Evolutionary conservation across 345 rosid species (phyloP).

Genomic region (Balakata baccata): DNA sequence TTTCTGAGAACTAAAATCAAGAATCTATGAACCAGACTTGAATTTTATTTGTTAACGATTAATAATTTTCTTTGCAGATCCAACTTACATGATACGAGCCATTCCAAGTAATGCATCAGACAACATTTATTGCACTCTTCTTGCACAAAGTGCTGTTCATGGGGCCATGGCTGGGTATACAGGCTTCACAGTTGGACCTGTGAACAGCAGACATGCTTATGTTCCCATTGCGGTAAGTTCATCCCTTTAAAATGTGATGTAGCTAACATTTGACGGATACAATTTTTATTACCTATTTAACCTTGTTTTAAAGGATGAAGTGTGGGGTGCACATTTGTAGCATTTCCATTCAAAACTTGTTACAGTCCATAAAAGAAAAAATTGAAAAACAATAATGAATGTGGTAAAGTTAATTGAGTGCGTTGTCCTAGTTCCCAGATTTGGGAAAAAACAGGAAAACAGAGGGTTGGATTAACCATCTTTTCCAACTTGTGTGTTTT

Average conservation of each 20-base stretch:
- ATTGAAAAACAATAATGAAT: no score
- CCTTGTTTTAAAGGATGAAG: constrained; percentile 8
- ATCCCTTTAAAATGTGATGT: not conserved
- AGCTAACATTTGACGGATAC: not conserved
- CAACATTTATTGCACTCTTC: constrained; percentile 95
- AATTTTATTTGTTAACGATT: not conserved
- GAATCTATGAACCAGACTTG: not conserved
- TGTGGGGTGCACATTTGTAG: constrained; percentile 3
- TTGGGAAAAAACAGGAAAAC: no score
- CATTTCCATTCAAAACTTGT: not conserved
- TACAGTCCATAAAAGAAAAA: not conserved
- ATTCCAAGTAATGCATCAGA: constrained; percentile 91
- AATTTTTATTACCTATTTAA: constrained; percentile 7
- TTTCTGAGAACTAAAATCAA: not conserved
- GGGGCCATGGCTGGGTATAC: constrained; percentile 99
- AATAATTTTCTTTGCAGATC: constrained; percentile 46
- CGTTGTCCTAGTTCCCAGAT: no score
- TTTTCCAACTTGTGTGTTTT: no score
- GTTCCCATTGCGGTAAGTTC: constrained; percentile 75
- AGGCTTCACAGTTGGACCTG: constrained; percentile 95
- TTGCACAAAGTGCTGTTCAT: constrained; percentile 93
- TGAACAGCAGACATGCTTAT: constrained; percentile 85
- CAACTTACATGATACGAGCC: constrained; percentile 95
- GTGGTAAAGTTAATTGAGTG: no score
- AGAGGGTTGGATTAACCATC: no score